Base-by-base conservation (phyloP, 805 yeast species). In the Jamesozyma jinghongensis region DNA sequence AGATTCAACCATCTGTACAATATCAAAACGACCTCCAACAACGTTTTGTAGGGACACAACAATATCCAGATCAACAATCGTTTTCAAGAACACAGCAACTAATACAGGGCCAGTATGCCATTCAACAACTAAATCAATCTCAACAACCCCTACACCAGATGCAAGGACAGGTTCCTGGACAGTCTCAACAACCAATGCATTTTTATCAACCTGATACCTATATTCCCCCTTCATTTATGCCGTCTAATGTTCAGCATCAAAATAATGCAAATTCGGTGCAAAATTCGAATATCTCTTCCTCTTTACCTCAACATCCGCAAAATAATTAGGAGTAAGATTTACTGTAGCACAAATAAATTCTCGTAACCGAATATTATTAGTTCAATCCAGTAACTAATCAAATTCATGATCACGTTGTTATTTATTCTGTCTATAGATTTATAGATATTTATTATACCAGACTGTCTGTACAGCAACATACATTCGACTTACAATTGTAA, bases 61-160 rank as follows among this genome's bases (percentile, higher is more conserved):
- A 18, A 14, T n/a, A 10, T 32, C 34, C 12, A 16, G 19, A 31
- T 6, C 14, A 14, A 14, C 33, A 30, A 30, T 5, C 34, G 12
- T 18, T 18, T 32, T 32, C 25, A 5, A 25, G 19, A 18, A 16
- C 35, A 18, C 19, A 32, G 6, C 34, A 32, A 16, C 18, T 4
- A 16, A 19, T 7, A 5, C 34, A 32, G 19, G 13, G 19, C 13
- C 36, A 10, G 32, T 19, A 10, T 32, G 3, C 13, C 6, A 26
- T 16, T 12, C 94, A 71, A 92, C 88, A 65, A 95, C 81, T 19
- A 19, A 19, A 14, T 7, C 35, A 31, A 17, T 5, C 35, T 13
- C 35, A 18, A 33, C 20, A 37, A 19, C 11, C 19, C 16, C 18
- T 10, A 31, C 35, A 19, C 8, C 22, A 17, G 6, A 7, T 32